phyloP scores from a whole-genome alignment of 1,139 yeast genomes.

The Debaryomyces psychrophilus region DNA sequence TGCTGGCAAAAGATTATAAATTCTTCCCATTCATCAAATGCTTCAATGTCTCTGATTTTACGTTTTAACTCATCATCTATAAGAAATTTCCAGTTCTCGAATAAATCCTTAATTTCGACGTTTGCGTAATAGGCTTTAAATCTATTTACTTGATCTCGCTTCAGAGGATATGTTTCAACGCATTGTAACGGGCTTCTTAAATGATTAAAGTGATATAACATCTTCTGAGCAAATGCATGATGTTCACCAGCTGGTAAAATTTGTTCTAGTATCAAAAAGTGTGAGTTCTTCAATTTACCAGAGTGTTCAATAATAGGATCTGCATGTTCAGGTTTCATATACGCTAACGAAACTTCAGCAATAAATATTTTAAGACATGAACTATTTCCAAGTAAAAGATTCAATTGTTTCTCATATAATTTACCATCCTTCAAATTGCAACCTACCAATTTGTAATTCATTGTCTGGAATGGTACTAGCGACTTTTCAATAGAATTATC shows the following conservation, averaged over 20 bases:
- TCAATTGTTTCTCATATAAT: slow-evolving; percentile 43
- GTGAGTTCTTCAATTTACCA: slow-evolving; percentile 52
- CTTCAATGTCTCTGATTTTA: slow-evolving; percentile 46
- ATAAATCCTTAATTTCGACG: slow-evolving; percentile 59
- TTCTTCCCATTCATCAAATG: slow-evolving; percentile 86
- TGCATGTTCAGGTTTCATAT: slow-evolving; percentile 73
- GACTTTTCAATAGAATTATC: slow-evolving; percentile 10
- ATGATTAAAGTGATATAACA: slow-evolving; percentile 72
- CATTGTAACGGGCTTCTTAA: slow-evolving; percentile 73
- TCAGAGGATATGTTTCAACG: slow-evolving; percentile 60
- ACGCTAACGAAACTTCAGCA: slow-evolving; percentile 84
- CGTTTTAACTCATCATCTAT: slow-evolving; percentile 39
- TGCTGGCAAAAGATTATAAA: slow-evolving; percentile 78
- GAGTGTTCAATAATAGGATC: slow-evolving; percentile 61
- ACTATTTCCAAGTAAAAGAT: slow-evolving; percentile 23
- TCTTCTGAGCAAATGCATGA: slow-evolving; percentile 74
- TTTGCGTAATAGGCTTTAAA: slow-evolving; percentile 47
- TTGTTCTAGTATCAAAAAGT: slow-evolving; percentile 73
- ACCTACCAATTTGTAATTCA: slow-evolving; percentile 62
- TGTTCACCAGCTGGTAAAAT: slow-evolving; percentile 62
- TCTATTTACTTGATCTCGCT: slow-evolving; percentile 51
- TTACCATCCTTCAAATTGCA: slow-evolving; percentile 65
- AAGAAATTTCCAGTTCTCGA: slow-evolving; percentile 57
- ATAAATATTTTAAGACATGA: slow-evolving; percentile 58
- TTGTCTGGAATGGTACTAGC: slow-evolving; percentile 37